A percentile compares a stretch with the other conserved stretches of the same genome.
phyloP scores from a whole-genome alignment of 2,329 filamentous ascomycete genomes.

The Fusarium continuum region DNA sequence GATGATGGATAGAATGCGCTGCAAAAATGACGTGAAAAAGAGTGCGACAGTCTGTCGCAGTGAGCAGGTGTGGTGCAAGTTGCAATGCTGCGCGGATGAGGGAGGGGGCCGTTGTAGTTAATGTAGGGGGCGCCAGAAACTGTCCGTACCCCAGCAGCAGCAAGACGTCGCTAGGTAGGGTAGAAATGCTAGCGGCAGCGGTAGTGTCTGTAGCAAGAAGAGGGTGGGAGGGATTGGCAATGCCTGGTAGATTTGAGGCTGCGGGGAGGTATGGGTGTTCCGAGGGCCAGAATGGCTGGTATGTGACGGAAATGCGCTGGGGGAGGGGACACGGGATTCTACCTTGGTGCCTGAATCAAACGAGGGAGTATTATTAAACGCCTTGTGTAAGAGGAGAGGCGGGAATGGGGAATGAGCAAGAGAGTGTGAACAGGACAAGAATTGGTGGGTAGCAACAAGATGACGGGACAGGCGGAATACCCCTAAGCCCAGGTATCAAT shows the following conservation, averaged over 20 bases:
- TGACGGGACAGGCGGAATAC: constrained; percentile 19
- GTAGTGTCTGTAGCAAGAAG: constrained; percentile 31
- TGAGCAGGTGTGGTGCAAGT: constrained; percentile 39
- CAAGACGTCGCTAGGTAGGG: constrained; percentile 23
- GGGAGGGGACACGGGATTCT: constrained; percentile 22
- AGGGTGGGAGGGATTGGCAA: constrained; percentile 25
- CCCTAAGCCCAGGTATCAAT: constrained; percentile 6
- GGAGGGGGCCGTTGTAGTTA: constrained; percentile 34
- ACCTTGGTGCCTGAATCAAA: constrained; percentile 32
- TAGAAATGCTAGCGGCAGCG: constrained; percentile 33
- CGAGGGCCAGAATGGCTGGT: constrained; percentile 25
- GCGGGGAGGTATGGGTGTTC: constrained; percentile 28
- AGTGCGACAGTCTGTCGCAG: constrained; percentile 38
- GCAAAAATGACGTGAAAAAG: constrained; percentile 29
- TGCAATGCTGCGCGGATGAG: constrained; percentile 36
- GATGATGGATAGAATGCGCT: constrained; percentile 13
- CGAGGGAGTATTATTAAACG: constrained; percentile 30
- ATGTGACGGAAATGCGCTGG: constrained; percentile 30
- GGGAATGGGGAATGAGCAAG: constrained; percentile 13
- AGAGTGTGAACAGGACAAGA: background rate
- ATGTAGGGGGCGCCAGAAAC: constrained; percentile 37
- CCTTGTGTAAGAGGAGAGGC: constrained; percentile 22
- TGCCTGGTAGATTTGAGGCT: constrained; percentile 26
- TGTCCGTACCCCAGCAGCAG: constrained; percentile 10
- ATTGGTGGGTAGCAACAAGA: constrained; percentile 15